These are phyloP conservation scores for Claviceps sp. DNA, from an alignment of 2,329 filamentous ascomycete genomes.

Conservation along the genomic window DNA sequence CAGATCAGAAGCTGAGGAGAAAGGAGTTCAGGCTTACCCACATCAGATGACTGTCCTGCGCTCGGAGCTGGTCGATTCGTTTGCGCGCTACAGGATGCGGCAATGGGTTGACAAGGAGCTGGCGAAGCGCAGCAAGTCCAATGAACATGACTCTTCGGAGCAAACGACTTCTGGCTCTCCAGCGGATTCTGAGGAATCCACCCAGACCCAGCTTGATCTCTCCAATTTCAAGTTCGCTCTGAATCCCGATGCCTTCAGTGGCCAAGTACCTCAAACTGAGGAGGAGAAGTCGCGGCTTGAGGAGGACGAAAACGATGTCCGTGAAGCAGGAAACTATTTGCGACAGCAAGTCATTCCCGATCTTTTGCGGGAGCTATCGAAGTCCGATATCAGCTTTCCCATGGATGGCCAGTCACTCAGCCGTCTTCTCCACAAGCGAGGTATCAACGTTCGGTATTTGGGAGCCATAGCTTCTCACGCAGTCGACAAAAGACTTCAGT, in stretches of 20 bases:
- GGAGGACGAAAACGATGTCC: conserved; percentile 78
- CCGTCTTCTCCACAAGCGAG: conserved; percentile 83
- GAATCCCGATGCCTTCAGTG: conserved; percentile 92
- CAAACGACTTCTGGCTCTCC: conserved; percentile 23
- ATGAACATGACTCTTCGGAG: conserved; percentile 21
- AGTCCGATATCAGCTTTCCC: conserved; percentile 90
- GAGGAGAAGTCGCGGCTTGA: conserved; percentile 76
- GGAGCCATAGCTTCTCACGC: conserved; percentile 65
- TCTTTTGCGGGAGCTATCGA: conserved; percentile 72
- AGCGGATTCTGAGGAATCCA: conserved; percentile 20
- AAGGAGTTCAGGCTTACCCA: conserved; percentile 51
- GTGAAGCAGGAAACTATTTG: conserved; percentile 68
- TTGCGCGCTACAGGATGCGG: conserved; percentile 73
- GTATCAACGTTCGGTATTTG: conserved; percentile 95
- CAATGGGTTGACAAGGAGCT: conserved; percentile 77
- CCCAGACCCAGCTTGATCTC: conserved; percentile 59
- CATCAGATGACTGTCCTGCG: conserved; percentile 93
- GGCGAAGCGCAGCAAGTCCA: conserved; percentile 38
- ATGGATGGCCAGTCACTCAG: conserved; percentile 95
- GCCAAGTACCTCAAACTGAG: conserved; percentile 77
- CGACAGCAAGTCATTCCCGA: conserved; percentile 68
- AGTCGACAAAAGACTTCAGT: conserved; percentile 58
- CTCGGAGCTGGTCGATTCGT: conserved; percentile 77
- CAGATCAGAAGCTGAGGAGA: conserved; percentile 30
- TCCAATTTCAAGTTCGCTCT: conserved; percentile 77